Evolutionary conservation across 2,329 filamentous ascomycete species (phyloP).

Genomic region (Colletotrichum eremochloae): DNA sequence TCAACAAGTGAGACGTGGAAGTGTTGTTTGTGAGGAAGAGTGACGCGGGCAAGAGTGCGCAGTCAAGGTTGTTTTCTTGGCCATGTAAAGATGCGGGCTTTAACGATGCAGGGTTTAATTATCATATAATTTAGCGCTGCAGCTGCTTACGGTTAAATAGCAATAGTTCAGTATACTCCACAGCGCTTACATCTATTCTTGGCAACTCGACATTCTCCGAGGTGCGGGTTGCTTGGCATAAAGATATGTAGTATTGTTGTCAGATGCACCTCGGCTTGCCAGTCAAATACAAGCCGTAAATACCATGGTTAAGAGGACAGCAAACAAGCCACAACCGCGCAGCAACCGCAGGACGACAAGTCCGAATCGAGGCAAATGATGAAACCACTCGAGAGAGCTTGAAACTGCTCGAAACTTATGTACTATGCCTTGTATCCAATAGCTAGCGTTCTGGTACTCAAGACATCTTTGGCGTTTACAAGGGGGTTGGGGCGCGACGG

Average conservation of each 20-base stretch:
- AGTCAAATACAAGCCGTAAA: conserved; percentile 2
- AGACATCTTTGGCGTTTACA: conserved; percentile 12
- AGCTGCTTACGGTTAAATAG: conserved; percentile 5
- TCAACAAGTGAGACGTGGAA: conserved; percentile 7
- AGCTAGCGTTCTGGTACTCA: background rate
- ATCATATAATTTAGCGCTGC: conserved; percentile 1
- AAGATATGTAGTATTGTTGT: background rate
- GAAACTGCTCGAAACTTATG: conserved; percentile 6
- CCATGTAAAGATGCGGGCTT: conserved; percentile 10
- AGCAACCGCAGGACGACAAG: background rate
- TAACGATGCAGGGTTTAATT: conserved; percentile 7
- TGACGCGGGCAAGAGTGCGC: conserved; percentile 10
- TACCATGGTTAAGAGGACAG: background rate
- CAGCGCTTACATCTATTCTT: conserved; percentile 10
- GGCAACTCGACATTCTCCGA: conserved; percentile 3
- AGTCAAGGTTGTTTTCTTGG: conserved; percentile 12
- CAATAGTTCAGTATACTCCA: background rate
- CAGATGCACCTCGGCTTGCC: conserved; percentile 3
- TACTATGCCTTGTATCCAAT: conserved; percentile 4
- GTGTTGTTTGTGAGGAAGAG: conserved; percentile 9
- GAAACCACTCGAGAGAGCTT: conserved; percentile 1
- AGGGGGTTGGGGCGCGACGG: background rate
- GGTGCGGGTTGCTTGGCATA: conserved; percentile 1
- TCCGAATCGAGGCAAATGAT: background rate
- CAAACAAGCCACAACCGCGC: conserved; percentile 3